phyloP scores from a whole-genome alignment of 352 stramenopile genomes.

The Globisporangium abappressorium region DNA sequence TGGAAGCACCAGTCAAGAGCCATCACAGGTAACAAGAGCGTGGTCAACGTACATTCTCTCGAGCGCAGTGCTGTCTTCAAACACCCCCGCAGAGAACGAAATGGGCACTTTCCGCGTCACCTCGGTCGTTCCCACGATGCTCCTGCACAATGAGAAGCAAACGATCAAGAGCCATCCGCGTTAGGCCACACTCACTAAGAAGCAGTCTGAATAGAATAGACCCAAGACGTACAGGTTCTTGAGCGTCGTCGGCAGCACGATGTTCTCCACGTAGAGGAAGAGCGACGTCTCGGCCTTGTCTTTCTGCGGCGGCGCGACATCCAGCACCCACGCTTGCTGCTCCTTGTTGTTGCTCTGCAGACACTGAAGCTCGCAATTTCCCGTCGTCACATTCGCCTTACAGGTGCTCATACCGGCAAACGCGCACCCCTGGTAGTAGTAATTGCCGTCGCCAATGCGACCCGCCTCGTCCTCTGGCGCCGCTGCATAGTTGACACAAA shows the following conservation, averaged over 20 bases:
- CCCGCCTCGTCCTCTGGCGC: constrained; percentile 24
- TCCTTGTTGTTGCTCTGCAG: constrained; percentile 36
- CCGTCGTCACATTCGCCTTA: constrained; percentile 35
- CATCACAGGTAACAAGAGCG: not conserved
- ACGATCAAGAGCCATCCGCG: not conserved
- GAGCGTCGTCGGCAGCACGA: constrained; percentile 47
- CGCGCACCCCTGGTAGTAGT: constrained; percentile 63
- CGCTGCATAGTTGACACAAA: constrained; percentile 67
- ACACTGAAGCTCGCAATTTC: constrained; percentile 64
- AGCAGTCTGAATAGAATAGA: not conserved
- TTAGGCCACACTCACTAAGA: not conserved
- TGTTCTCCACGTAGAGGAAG: constrained; percentile 52
- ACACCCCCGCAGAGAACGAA: constrained; percentile 47
- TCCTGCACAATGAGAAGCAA: constrained; percentile 21
- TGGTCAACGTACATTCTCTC: constrained; percentile 40
- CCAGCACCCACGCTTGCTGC: constrained; percentile 46
- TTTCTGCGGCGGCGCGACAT: constrained; percentile 58
- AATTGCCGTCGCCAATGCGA: constrained; percentile 43
- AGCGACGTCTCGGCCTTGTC: constrained; percentile 61
- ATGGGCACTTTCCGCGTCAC: constrained; percentile 56
- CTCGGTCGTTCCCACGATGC: constrained; percentile 52
- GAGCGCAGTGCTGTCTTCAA: constrained; percentile 39
- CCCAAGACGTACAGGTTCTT: constrained; percentile 51
- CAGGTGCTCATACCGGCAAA: constrained; percentile 50
- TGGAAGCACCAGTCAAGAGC: not conserved